Evolutionary conservation across 2,329 filamentous ascomycete species (phyloP).

Genomic region (Trichoderma citrinoviride): DNA sequence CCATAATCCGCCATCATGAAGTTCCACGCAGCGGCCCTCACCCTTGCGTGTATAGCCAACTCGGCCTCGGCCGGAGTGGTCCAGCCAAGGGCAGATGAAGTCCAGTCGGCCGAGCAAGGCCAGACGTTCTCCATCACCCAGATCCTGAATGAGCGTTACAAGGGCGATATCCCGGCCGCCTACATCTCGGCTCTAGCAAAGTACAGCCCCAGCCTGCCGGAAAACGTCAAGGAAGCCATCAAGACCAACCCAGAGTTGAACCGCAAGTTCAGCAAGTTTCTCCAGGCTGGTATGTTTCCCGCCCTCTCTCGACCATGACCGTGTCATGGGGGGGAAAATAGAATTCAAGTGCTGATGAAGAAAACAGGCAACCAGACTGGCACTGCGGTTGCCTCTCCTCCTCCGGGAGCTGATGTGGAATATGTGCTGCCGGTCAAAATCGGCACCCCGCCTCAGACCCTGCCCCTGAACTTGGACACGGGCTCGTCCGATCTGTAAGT

Average conservation of each 20-base stretch:
- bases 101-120: not conserved
- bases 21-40: not conserved
- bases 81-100: not conserved
- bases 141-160: constrained; percentile 37
- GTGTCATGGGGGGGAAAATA: not conserved
- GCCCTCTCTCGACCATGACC: not conserved
- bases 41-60: constrained; percentile 6
- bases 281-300: constrained; percentile 5
- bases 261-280: constrained; percentile 26
- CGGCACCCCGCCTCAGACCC: constrained; percentile 54
- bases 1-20: constrained; percentile 21
- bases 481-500: constrained; percentile 49
- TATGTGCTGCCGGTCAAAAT: constrained; percentile 62
- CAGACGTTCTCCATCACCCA: constrained; percentile 33
- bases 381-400: constrained; percentile 29
- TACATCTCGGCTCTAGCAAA: constrained; percentile 38
- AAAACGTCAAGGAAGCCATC: constrained; percentile 29
- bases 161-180: constrained; percentile 32
- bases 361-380: constrained; percentile 26
- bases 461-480: constrained; percentile 71
- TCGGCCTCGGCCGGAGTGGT: constrained; percentile 15
- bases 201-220: constrained; percentile 36
- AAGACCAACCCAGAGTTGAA: constrained; percentile 28
- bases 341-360: not conserved
- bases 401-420: constrained; percentile 48